Base-by-base conservation (phyloP, 1,284 basidiomycete species). In the Papiliotrema flavescens region DNA sequence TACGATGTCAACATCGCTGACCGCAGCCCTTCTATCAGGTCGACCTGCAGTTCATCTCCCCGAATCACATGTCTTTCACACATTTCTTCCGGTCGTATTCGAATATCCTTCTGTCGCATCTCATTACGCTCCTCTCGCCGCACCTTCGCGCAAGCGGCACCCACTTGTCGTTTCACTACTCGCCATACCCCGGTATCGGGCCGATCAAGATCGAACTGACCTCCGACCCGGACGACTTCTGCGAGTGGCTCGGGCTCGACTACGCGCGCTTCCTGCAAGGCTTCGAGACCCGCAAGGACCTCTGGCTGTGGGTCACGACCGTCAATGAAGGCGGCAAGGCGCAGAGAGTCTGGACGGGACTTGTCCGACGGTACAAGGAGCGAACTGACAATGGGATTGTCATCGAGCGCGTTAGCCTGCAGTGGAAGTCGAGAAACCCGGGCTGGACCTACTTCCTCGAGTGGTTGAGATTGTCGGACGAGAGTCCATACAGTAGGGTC, bases 231-330 rank as follows among this genome's bases (percentile, higher is more conserved):
- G 41, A 19, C 13, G 59, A 47, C 22, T 50, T 74, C 11, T 68
- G 64, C 47, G 53, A 40, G 2, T 74, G 63, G 60, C 51, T 71
- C 5, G 71, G 70, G 1, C 52, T 70, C 13, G 60, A 67, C 41
- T 59, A 55, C 13, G 32, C 36, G 3, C n/a, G 28, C 28, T 35
- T 67, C 59, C 45, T 26, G 53, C 22, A 51, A 52, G 7, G 36
- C 47, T 67, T 67, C 59, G 45, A 43, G 11, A 51, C 28, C 13
- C 57, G 65, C 9, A 44, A 36, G 23, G 55, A 64, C 14, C 51
- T 64, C n/a, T 32, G 28, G 28, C 6, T 32, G 9, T 69, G 67
- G 67, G 17, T 69, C 40, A 58, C 57, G 3, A 41, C 51, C 23
- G 58, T 57, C 15, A 26, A n/a, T 5, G n/a, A 17, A 5, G 37